Base-by-base conservation (phyloP, 345 rosid species). In the Eucalyptus grandis region DNA sequence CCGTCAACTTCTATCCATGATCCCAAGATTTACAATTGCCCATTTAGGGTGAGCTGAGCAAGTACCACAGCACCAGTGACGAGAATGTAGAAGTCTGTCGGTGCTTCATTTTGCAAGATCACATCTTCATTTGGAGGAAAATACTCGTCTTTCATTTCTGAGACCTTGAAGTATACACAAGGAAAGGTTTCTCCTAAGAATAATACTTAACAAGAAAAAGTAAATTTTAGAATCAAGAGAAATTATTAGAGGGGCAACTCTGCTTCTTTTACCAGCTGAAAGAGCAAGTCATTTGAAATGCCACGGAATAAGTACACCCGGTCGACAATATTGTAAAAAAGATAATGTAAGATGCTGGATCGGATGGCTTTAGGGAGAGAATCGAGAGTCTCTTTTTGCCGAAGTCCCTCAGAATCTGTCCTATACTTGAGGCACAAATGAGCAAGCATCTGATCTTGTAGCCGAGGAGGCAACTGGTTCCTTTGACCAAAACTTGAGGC, bases 121-220 rank as follows among this genome's bases (percentile, higher is more conserved):
- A 96, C 97, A 80, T 96, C 98, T 94, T 96, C 98, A 90, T 96
- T 96, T 49, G 98, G 98, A 87, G 98, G 98, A 89, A 96, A 96
- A 85, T 96, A 96, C 93, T 95, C 98, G 9, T 96, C 96, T 91
- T 96, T 94, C 97, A 96, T 96, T 91, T 96, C 97, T 3, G 98
- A 95, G 88, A 96, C 98, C 98, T 96, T 67, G 8, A 47, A 65
- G 86, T 86, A 77, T 87, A 60, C 44, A 87, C 27, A 34, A 88
- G 27, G 44, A 69, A 82, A 86, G 87, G 65, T n/a, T 60, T 21
- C 12, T 6, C 24, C 14, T 77, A 37, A 77, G 83, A 77, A 37
- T 37, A 77, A 37, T 77, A 6, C 14, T 22, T 19, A 77, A 37
- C 14, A 11, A 83, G 24, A 37, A 67, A 88, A 49, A n/a, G n/a